Base-by-base conservation (phyloP, 1,139 yeast genomes). In the Lodderomyces jiufengensis region DNA sequence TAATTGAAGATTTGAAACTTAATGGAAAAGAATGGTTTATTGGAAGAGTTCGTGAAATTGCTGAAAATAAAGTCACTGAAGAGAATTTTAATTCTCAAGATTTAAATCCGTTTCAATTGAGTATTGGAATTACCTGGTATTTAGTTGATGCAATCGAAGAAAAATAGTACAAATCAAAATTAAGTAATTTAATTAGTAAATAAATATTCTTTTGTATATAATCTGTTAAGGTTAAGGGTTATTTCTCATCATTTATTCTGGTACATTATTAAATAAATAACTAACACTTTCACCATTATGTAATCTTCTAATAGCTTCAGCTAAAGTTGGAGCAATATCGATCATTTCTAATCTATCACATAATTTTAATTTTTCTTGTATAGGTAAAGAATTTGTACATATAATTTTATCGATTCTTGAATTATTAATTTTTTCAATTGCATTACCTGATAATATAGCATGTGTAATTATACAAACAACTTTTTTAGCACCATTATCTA, bases 211-310 rank as follows among this genome's bases (percentile, higher is more conserved):
- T n/a, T n/a, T n/a, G n/a, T n/a, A n/a, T n/a, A n/a, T n/a, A n/a
- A n/a, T 20, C 14, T 15, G 25, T 18, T n/a, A n/a, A n/a, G n/a
- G n/a, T n/a, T n/a, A n/a, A n/a, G n/a, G n/a, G n/a, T n/a, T n/a
- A n/a, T n/a, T n/a, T n/a, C n/a, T n/a, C n/a, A n/a, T n/a, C n/a
- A n/a, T 24, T 31, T 41, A 43, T 29, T 41, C 45, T 2, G 68
- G 66, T 13, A 58, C 87, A 59, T 86, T 78, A 46, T 85, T 80
- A 63, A 92, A 92, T 51, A 90, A 71, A 65, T 86, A 90, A 25
- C 95, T 84, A 38, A 88, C 88, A 66, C 95, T 83, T 66, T 92
- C 98, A 57, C 98, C 98, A 57, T 92, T 90, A 64, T 92, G 98
- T 55, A 92, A 74, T 56, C 98, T 82, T 66, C 98, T 82, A 44